These are phyloP conservation scores for Oemleria cerasiformis DNA, from an alignment of 306 rosid species.

Conservation along the genomic window DNA sequence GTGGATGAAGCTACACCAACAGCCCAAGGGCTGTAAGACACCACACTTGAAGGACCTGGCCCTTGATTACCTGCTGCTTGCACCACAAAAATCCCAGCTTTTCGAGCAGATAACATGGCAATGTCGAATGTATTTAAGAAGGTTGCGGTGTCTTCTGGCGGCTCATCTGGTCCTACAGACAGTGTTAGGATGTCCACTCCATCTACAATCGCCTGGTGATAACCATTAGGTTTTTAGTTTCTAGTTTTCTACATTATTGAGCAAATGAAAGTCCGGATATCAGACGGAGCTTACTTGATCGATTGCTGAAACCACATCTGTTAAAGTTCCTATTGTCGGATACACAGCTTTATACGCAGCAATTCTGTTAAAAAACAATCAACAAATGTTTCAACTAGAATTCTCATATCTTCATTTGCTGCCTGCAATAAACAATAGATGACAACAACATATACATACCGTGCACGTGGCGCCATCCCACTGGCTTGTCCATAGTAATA, in stretches of 20 bases:
- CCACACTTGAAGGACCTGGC: conserved; percentile 55
- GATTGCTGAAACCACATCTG: conserved; percentile 78
- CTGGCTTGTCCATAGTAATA: conserved; percentile 66
- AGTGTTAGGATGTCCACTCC: conserved; percentile 77
- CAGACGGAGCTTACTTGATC: conserved; percentile 50
- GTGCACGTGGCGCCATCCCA: conserved; percentile 87
- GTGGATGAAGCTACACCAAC: conserved; percentile 57
- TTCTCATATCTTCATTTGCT: background rate
- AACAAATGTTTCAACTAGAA: background rate
- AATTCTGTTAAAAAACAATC: conserved; percentile 45
- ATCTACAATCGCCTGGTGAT: conserved; percentile 57
- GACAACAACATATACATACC: conserved; percentile 28
- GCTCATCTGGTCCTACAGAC: conserved; percentile 75
- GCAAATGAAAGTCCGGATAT: background rate
- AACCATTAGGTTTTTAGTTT: too few species aligned
- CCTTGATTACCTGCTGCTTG: conserved; percentile 87
- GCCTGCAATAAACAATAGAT: background rate
- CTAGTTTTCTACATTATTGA: too few species aligned
- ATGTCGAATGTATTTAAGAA: conserved; percentile 59
- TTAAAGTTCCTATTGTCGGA: conserved; percentile 57
- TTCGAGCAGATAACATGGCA: conserved; percentile 52
- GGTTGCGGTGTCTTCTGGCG: conserved; percentile 51
- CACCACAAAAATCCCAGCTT: conserved; percentile 80
- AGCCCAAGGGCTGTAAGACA: conserved; percentile 84
- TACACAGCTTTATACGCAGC: conserved; percentile 81